A percentile compares a stretch with the other conserved stretches of the same genome.
Evolutionary conservation across 768 basidiomycete genomes (phyloP).

Genomic region (Tricholoma sp.): DNA sequence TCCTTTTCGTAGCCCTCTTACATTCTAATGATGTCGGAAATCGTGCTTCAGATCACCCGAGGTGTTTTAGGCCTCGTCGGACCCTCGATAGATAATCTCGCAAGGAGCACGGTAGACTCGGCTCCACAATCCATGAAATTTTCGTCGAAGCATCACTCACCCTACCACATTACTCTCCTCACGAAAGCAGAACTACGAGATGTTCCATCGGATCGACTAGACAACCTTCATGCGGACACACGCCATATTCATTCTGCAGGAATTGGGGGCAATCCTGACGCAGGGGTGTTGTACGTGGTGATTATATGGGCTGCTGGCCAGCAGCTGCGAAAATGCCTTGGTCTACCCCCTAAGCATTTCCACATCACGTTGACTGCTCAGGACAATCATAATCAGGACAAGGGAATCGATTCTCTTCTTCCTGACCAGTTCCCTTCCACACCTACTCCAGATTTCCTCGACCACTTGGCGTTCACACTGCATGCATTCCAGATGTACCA

Average conservation of each 20-base stretch:
- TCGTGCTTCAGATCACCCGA: conserved; percentile 9
- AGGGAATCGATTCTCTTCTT: conserved; percentile 42
- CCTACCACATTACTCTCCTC: conserved; percentile 36
- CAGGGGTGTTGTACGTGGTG: conserved; percentile 40
- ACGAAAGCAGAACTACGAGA: conserved; percentile 34
- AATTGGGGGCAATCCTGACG: conserved; percentile 28
- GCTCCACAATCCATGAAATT: not conserved
- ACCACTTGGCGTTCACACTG: conserved; percentile 44
- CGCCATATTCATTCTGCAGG: conserved; percentile 33
- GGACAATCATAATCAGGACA: conserved; percentile 41
- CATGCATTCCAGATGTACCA: conserved; percentile 31
- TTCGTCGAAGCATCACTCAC: conserved; percentile 3
- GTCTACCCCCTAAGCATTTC: conserved; percentile 49
- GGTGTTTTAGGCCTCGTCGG: conserved; percentile 17
- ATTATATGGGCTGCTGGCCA: conserved; percentile 55
- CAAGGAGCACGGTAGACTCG: conserved; percentile 7
- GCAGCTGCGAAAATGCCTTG: conserved; percentile 40
- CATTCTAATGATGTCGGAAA: conserved; percentile 2
- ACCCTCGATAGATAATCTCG: conserved; percentile 13
- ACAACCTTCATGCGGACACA: conserved; percentile 20
- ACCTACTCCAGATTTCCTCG: conserved; percentile 31
- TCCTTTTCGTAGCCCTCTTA: not conserved
- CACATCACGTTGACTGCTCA: conserved; percentile 43
- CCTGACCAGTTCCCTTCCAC: conserved; percentile 24
- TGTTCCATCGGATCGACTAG: conserved; percentile 17